Evolutionary conservation across 495 filamentous ascomycete species (phyloP), one percentile per base, ranked within the genome.

Genomic region (Hyaloscypha variabilis): DNA sequence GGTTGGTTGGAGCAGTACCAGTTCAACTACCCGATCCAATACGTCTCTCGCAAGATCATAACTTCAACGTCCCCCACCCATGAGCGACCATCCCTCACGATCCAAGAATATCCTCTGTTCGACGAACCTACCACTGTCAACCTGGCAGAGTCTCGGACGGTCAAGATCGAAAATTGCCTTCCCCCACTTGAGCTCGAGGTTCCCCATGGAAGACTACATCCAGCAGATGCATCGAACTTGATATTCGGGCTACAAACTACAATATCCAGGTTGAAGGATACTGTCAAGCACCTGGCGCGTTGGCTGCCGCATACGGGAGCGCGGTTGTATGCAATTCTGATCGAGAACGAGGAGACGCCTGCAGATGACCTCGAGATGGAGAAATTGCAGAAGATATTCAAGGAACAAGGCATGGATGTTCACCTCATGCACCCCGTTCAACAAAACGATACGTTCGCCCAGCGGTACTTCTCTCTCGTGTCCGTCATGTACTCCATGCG

Each of bases 391-490:
- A 66, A 68, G 29, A 55, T 84, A 60, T 74, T 85, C 19, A 70
- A 73, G 11, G 66, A 74, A 61, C 76, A 80, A 25, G 81, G 78
- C 63, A 80, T 91, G 69, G 72, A 85, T 61, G 79, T 88, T 62
- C 85, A 79, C 19, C 76, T 89, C 29, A 79, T 86, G 26, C 72
- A 79, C 53, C 78, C 82, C 46, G 64, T 72, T 1, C 49, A 39
- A 0, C 19, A 58, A 19, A 56, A n/a, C 39, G 60, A 72, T 31
- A 29, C 46, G 11, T 83, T 88, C 59, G 83, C 86, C 29, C 86
- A 88, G 62, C 83, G 87, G 63, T 89, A 90, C 71, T 89, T 92
- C 70, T 80, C 85, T 26, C 77, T 91, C 34, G 77, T 90, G 3
- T 76, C 81, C 50, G 81, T 85, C 6, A 83, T 91, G 69, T 78